A percentile compares a stretch with the other conserved stretches of the same genome.
Conservation (phyloP, 1,139 yeast species). For the Candida sanyaensis region DNA sequence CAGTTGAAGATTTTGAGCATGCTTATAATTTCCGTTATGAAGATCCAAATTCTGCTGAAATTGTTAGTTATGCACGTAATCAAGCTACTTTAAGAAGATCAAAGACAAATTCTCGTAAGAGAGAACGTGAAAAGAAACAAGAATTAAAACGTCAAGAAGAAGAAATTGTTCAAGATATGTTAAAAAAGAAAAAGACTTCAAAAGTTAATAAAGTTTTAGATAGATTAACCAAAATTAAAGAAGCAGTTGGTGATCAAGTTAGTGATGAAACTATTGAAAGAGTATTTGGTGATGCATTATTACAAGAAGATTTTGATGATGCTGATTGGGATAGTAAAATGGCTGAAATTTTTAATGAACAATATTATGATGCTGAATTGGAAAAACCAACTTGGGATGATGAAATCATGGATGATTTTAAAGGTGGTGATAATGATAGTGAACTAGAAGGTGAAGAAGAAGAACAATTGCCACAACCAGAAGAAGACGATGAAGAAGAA, state of each 20-base stretch:
- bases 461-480: slow-evolving; percentile 36
- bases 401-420: slow-evolving; percentile 26
- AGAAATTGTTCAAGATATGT: slow-evolving; percentile 56
- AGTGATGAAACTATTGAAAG: slow-evolving; percentile 61
- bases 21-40: slow-evolving; percentile 95
- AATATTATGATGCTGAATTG: slow-evolving; percentile 62
- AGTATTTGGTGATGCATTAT: slow-evolving; percentile 70
- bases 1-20: slow-evolving; percentile 86
- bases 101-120: slow-evolving; percentile 72
- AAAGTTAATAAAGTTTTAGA: slow-evolving; percentile 80
- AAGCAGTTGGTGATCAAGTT: slow-evolving; percentile 80
- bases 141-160: slow-evolving; percentile 55
- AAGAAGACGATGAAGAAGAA: slow-evolving; percentile 21
- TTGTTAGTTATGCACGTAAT: slow-evolving; percentile 94
- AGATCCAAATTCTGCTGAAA: slow-evolving; percentile 87
- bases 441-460: slow-evolving; percentile 30
- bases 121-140: slow-evolving; percentile 73
- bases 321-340: slow-evolving; percentile 90
- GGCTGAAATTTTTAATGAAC: slow-evolving; percentile 84
- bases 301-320: slow-evolving; percentile 88
- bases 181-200: slow-evolving; percentile 71
- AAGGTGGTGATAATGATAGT: slow-evolving; percentile 38
- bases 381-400: slow-evolving; percentile 45
- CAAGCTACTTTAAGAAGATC: slow-evolving; percentile 91
- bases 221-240: slow-evolving; percentile 72